Evolutionary conservation across 2,329 filamentous ascomycete species (phyloP), one percentile per base, ranked within the genome.

Genomic region (Arthrobotrys musiformis): DNA sequence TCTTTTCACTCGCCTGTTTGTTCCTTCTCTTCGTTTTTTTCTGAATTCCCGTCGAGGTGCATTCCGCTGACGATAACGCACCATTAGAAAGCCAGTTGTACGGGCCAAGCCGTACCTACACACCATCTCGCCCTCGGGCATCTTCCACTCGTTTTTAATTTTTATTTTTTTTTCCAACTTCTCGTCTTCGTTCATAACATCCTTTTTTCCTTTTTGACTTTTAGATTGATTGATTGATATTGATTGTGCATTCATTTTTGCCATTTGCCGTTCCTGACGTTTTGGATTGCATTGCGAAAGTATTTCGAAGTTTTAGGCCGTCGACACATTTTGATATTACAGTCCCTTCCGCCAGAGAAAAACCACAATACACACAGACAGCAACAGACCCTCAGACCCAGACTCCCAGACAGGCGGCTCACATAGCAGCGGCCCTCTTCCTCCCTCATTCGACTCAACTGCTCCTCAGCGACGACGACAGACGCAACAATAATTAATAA

Each of bases 111-210:
- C 58, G 56, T 52, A 50, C 42, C 50, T 28, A 54, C 54, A 50
- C 62, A 56, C 46, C 62, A 28, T 63, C 48, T 35, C 63, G 70
- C 70, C 56, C 40, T 75, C 48, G 70, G 70, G 70, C 70, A 75
- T 66, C 70, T 75, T 75, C 62, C 70, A 75, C 70, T 75, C 70
- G 70, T 75, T 75, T 75, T 69, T 61, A 24, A 58, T 67, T 40
- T 40, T 64, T 26, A 52, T 52, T 17, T 35, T 69, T 22, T 56
- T 37, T 30, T 30, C 28, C 26, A 33, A 19, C 35, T 37, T 68
- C 19, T 66, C 15, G 5, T 56, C 35, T 26, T 33, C 28, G 24
- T 19, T 15, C 44, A 26, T 48, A n/a, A n/a, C n/a, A n/a, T n/a
- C n/a, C n/a, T n/a, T 22, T 48, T 22, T 48, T 24, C 44, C 19